Evolutionary conservation across 2,329 filamentous ascomycete genomes (phyloP), one percentile per base, ranked within the genome.

Genomic region (Hymenoscyphus occultus): DNA sequence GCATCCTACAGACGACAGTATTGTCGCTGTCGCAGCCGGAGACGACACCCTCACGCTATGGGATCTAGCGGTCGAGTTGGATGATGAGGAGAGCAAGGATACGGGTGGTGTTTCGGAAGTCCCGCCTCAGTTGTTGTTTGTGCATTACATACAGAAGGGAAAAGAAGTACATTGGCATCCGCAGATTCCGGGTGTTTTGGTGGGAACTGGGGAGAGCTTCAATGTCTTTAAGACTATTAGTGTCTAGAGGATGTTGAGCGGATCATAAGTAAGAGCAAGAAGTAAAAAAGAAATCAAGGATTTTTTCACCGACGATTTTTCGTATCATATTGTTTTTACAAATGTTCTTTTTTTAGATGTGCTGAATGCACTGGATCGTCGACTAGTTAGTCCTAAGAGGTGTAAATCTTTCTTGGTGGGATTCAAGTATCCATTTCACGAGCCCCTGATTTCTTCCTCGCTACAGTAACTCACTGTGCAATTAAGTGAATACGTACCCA

Each of bases 141-240:
- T 97, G 74, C 95, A 99, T 80, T 97, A 96, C 77, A 92, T 96
- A 81, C 90, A 96, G 74, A 89, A 92, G 72, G 93, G 93, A 64
- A 98, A 97, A 85, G 95, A 99, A 80, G 81, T 93, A 45, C 95
- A 99, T 80, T 99, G 95, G 94, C 94, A 98, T 80, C 91, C 90
- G 40, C 95, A 99, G 81, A 97, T 98, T 76, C 91, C 92, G 0
- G 95, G 95, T 39, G 88, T 88, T 40, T 80, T 98, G 67, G 89
- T 98, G 79, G 93, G 92, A 1, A 99, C 95, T 0, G 95, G 95
- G 10, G 90, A 93, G 74, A 87, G 88, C 61, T 97, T 99, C 78
- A 91, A 90, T 74, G 87, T 93, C 59, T 91, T 93, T 79, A 88
- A 90, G 77, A 93, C 91, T 1, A 94, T 94, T 75, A 92, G 89